These are phyloP conservation scores for Fomitiporia mediterranea DNA, from an alignment of 1,284 basidiomycete genomes.

Conservation along the genomic window DNA sequence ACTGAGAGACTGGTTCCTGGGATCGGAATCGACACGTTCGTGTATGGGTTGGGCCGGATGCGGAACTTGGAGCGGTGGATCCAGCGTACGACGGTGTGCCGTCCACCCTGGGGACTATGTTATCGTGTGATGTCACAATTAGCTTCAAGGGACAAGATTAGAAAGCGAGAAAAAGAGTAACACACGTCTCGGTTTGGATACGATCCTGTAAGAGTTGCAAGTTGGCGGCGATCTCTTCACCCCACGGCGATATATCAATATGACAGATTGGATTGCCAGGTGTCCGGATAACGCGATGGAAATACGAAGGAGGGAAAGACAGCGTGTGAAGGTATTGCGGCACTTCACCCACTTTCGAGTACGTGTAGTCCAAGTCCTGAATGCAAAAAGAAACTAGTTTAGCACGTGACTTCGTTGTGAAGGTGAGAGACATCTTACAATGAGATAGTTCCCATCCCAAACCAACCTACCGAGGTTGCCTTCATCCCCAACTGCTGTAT, in stretches of 20 bases:
- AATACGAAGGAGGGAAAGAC: constrained; percentile 78
- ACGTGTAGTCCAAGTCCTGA: constrained; percentile 78
- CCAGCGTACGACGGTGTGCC: constrained; percentile 79
- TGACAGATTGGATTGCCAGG: constrained; percentile 67
- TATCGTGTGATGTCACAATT: constrained; percentile 10
- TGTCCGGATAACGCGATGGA: constrained; percentile 73
- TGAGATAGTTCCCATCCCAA: constrained; percentile 79
- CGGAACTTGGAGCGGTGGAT: constrained; percentile 71
- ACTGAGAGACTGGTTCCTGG: constrained; percentile 51
- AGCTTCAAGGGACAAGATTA: constrained; percentile 3
- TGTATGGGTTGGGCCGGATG: constrained; percentile 40
- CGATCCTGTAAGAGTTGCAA: constrained; percentile 73
- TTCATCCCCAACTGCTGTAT: constrained; percentile 75
- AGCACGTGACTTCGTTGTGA: constrained; percentile 16
- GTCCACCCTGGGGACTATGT: constrained; percentile 63
- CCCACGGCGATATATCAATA: constrained; percentile 71
- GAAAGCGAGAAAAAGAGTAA: constrained; percentile 21
- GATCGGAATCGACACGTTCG: constrained; percentile 41
- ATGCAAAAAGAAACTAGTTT: not conserved
- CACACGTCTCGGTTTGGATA: constrained; percentile 74
- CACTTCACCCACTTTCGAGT: constrained; percentile 66
- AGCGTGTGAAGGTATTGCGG: constrained; percentile 71
- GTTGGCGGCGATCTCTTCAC: constrained; percentile 64
- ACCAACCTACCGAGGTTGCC: constrained; percentile 72
- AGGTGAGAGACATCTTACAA: too few species aligned